Percentiles rank a stretch among this genome's conserved stretches.
Evolutionary conservation across 1,139 yeast species (phyloP).

Genomic region (Yamadazyma conglobata): DNA sequence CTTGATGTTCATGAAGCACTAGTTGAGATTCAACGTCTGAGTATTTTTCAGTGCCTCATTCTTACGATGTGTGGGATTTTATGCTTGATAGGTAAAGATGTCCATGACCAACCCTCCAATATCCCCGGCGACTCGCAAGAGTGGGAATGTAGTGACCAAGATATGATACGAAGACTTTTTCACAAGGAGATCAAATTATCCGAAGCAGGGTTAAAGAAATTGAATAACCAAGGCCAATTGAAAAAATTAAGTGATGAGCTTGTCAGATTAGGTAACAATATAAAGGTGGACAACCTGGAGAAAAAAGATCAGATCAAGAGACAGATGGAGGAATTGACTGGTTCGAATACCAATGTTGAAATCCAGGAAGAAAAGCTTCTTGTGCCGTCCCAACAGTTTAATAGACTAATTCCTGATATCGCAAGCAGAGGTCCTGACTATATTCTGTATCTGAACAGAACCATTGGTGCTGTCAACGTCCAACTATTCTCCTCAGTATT

Average conservation of each 20-base stretch:
- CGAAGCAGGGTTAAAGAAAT: slow-evolving; percentile 22
- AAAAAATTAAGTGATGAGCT: slow-evolving; percentile 22
- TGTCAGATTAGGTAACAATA: slow-evolving; percentile 26
- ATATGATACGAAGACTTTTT: slow-evolving; percentile 15
- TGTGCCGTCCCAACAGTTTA: slow-evolving; percentile 14
- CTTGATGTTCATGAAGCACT: slow-evolving; percentile 3
- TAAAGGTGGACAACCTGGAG: slow-evolving; percentile 22
- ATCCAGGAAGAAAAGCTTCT: slow-evolving; percentile 7
- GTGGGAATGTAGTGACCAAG: slow-evolving; percentile 23
- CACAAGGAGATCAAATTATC: slow-evolving; percentile 18
- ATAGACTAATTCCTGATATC: slow-evolving; percentile 39
- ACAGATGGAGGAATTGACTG: slow-evolving; percentile 15
- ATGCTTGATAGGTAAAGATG: slow-evolving; percentile 10
- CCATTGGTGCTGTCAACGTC: slow-evolving; percentile 10
- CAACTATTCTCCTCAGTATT: slow-evolving; percentile 66
- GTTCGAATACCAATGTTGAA: slow-evolving; percentile 10
- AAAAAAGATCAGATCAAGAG: slow-evolving; percentile 15
- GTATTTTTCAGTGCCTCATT: too few species aligned
- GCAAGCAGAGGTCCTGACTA: slow-evolving; percentile 57
- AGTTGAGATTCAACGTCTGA: too few species aligned
- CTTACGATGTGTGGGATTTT: slow-evolving; percentile 24
- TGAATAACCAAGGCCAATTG: slow-evolving; percentile 23
- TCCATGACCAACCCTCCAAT: slow-evolving; percentile 7
- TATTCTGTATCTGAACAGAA: slow-evolving; percentile 17
- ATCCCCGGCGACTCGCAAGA: not conserved